These are phyloP conservation scores for Epichloe elymi DNA, from an alignment of 2,329 filamentous ascomycete genomes.

Conservation along the genomic window DNA sequence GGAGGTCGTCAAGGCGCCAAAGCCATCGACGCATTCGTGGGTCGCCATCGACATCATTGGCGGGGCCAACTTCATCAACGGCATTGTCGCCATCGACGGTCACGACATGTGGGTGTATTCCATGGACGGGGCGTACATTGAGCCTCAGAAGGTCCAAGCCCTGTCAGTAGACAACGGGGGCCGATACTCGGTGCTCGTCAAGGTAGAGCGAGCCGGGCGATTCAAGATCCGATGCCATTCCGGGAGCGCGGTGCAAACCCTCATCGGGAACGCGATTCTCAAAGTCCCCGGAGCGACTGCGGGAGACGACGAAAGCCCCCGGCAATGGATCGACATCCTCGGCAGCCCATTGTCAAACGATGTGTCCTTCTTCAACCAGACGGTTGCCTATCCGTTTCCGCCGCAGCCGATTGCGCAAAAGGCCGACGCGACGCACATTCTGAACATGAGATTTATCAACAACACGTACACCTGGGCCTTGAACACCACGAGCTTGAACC, in stretches of 20 bases:
- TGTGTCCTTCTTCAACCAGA: constrained; percentile 31
- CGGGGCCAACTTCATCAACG: constrained; percentile 32
- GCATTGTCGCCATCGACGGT: constrained; percentile 35
- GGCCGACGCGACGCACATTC: constrained; percentile 32
- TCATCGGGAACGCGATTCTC: constrained; percentile 38
- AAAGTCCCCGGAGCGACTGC: constrained; percentile 13
- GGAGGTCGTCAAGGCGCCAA: constrained; percentile 26
- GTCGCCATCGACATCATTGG: constrained; percentile 41
- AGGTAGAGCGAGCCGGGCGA: constrained; percentile 20
- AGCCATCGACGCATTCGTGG: constrained; percentile 23
- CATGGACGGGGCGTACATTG: constrained; percentile 40
- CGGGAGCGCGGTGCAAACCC: constrained; percentile 36
- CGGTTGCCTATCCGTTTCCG: constrained; percentile 32
- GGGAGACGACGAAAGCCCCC: constrained; percentile 11
- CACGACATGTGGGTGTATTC: constrained; percentile 40
- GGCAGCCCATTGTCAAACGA: constrained; percentile 28
- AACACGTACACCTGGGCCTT: constrained; percentile 40
- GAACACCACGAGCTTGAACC: constrained; percentile 30
- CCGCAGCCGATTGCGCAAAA: constrained; percentile 25
- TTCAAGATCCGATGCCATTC: constrained; percentile 43
- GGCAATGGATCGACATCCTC: constrained; percentile 35
- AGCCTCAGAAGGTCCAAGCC: constrained; percentile 35
- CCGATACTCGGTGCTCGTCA: constrained; percentile 37
- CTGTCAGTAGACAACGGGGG: constrained; percentile 35
- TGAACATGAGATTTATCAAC: constrained; percentile 26